A percentile compares a stretch with the other conserved stretches of the same genome.
Conservation (phyloP, 148 eudicot genomes). For the Chenopodium suecicum region DNA sequence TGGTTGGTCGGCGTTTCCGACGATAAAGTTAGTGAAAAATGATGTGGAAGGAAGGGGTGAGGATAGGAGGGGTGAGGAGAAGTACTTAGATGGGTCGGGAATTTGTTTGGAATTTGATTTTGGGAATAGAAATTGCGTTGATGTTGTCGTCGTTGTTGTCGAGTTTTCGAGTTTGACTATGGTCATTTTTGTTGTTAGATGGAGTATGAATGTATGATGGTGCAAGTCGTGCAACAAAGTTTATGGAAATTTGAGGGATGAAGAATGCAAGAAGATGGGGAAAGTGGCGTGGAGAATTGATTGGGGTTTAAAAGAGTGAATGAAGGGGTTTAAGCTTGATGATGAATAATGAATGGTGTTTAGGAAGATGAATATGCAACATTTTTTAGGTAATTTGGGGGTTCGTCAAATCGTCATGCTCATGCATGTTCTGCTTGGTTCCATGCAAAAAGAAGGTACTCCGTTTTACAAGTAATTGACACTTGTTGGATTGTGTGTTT, state of each 20-base stretch:
- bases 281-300: neutral
- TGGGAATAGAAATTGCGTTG: conserved; percentile 6
- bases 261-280: no score
- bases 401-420: no score
- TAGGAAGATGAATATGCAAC: no score
- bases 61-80: neutral
- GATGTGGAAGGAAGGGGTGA: conserved; percentile 3
- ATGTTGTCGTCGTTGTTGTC: neutral
- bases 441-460: no score
- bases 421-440: no score
- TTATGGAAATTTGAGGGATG: neutral
- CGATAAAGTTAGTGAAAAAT: conserved; percentile 15
- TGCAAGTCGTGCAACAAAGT: neutral
- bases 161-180: neutral
- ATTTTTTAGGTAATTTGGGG: no score
- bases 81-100: conserved; percentile 13
- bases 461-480: no score
- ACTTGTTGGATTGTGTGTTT: no score
- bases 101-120: neutral
- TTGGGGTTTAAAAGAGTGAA: no score
- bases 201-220: neutral
- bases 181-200: neutral
- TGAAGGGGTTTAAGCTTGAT: no score
- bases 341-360: no score
- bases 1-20: conserved; percentile 10